Evolutionary conservation across 2,329 filamentous ascomycete species (phyloP), one percentile per base, ranked within the genome.

Genomic region (Pseudopyricularia cyperi): DNA sequence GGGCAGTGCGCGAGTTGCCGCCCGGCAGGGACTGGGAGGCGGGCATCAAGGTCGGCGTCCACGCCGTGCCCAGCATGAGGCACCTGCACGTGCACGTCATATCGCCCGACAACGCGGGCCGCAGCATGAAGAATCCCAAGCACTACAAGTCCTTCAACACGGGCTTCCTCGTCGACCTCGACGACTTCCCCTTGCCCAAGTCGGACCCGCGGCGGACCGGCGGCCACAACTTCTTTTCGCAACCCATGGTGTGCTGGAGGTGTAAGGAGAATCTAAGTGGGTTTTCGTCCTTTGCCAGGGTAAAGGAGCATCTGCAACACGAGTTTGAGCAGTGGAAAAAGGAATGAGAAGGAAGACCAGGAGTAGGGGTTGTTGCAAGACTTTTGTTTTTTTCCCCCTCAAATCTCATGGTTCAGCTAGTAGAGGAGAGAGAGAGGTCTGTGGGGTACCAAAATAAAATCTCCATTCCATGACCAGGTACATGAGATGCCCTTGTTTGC

Each of bases 111-210:
- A 84, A 87, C 74, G 75, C 80, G 59, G 89, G 84, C 35, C 75
- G 78, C 11, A 76, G 75, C 46, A 58, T 96, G 66, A 87, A 83
- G 68, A 82, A 91, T 63, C 76, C 82, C 57, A 91, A 89, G 65
- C 93, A 97, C 68, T 97, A 96, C 68, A 88, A 93, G 62, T 93
- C 86, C 57, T 97, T 97, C 68, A 82, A 79, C 32, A 94, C 90
- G 51, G 77, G 79, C 3, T 98, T 97, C 64, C 79, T 98, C 22
- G 78, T 97, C 12, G 73, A 76, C 15, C 61, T 97, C 26, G 81
- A 81, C 22, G 86, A 90, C 54, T 91, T 96, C 49, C 91, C 93
- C 4, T 68, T 97, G 30, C 72, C 74, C 0, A 56, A 70, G 26
- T 77, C 83, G 52, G 88, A 94, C 63, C 65, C 68, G 46, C 70